Conservation (phyloP, 1,139 yeast genomes). For the Hemisphaericaspora subhashii region DNA sequence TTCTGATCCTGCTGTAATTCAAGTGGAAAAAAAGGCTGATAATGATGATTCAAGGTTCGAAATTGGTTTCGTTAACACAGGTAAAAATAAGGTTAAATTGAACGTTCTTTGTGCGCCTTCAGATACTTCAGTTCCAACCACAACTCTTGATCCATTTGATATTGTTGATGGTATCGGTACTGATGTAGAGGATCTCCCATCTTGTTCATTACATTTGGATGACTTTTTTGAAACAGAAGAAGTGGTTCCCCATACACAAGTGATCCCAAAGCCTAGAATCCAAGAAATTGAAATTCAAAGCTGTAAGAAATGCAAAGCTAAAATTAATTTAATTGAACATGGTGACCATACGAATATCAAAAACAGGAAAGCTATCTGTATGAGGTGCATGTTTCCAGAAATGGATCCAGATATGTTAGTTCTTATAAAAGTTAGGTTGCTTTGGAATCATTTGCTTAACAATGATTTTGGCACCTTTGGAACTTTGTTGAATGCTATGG, state of each 20-base stretch:
- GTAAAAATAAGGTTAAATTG: conserved; percentile 8
- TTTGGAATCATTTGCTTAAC: conserved; percentile 17
- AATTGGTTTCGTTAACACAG: conserved; percentile 14
- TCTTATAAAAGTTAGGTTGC: conserved; percentile 19
- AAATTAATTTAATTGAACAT: conserved; percentile 18
- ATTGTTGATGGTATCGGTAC: conserved; percentile 1
- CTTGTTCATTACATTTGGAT: conserved; percentile 12
- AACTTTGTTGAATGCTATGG: conserved; percentile 12
- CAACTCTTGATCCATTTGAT: conserved; percentile 17
- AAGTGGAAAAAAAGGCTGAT: conserved; percentile 6
- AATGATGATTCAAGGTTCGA: conserved; percentile 3
- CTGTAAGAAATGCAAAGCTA: conserved; percentile 15
- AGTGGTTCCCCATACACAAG: conserved; percentile 7
- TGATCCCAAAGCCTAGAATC: not conserved
- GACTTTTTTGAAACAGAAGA: conserved; percentile 10
- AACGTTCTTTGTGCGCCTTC: conserved; percentile 8
- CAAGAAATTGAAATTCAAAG: not conserved
- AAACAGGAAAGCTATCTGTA: conserved; percentile 14
- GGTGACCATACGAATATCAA: conserved; percentile 13
- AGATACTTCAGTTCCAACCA: conserved; percentile 1
- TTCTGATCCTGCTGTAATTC: conserved; percentile 18
- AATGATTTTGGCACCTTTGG: conserved; percentile 17
- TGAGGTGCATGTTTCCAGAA: conserved; percentile 15
- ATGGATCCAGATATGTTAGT: conserved; percentile 12
- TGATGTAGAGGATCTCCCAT: conserved; percentile 7